phyloP scores from a whole-genome alignment of 2,329 filamentous ascomycete species.

The Pestalotiopsis sp. region DNA sequence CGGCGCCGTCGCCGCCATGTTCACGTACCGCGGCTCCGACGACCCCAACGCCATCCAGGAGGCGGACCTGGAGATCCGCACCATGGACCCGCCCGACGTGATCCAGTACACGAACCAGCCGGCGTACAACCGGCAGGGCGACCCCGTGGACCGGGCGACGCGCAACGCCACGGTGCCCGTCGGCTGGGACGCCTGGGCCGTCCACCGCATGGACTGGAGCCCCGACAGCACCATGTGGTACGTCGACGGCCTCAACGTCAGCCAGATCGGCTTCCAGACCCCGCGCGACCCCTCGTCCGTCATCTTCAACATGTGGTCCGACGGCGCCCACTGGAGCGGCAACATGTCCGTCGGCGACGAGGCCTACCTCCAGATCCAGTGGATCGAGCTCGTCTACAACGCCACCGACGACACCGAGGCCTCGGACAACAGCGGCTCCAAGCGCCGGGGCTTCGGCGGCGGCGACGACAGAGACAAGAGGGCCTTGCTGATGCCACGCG shows the following conservation, averaged over 20 bases:
- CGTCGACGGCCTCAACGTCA: slow-evolving; percentile 51
- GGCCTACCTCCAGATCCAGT: slow-evolving; percentile 62
- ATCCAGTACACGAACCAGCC: slow-evolving; percentile 67
- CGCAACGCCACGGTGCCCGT: slow-evolving; percentile 44
- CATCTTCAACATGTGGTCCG: slow-evolving; percentile 63
- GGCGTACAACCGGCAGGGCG: slow-evolving; percentile 39
- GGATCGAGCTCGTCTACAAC: slow-evolving; percentile 65
- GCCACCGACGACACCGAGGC: slow-evolving; percentile 27
- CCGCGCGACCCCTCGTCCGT: slow-evolving; percentile 54
- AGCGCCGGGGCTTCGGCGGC: neutral
- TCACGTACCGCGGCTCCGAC: slow-evolving; percentile 48
- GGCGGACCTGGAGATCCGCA: slow-evolving; percentile 57
- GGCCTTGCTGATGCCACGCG: neutral
- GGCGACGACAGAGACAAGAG: slow-evolving; percentile 5
- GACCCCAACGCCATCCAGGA: slow-evolving; percentile 48
- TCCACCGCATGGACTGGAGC: slow-evolving; percentile 64
- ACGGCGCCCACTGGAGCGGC: slow-evolving; percentile 62
- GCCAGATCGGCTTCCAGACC: slow-evolving; percentile 55
- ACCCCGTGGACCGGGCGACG: slow-evolving; percentile 47
- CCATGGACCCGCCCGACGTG: slow-evolving; percentile 40
- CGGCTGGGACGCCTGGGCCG: slow-evolving; percentile 57
- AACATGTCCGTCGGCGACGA: slow-evolving; percentile 53
- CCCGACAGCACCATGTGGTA: slow-evolving; percentile 57
- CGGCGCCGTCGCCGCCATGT: slow-evolving; percentile 55
- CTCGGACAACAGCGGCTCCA: neutral